Evolutionary conservation across 306 rosid species (phyloP).

Genomic region (Nissolia schottii): DNA sequence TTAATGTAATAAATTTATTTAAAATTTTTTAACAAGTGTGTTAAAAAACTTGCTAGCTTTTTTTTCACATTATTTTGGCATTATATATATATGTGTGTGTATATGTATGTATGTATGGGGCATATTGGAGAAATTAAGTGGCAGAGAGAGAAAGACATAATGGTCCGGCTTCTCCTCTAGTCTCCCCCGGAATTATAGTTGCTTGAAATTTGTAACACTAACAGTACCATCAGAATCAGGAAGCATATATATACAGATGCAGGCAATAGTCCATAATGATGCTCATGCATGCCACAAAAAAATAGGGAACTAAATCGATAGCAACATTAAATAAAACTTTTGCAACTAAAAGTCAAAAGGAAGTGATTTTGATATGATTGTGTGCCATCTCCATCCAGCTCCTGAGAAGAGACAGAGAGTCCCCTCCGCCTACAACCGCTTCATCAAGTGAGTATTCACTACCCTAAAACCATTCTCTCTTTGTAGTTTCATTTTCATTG

Average conservation of each 20-base stretch:
- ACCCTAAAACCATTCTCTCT: neutral
- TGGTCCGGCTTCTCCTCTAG: neutral
- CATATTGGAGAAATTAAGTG: neutral
- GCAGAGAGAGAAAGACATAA: constrained; percentile 1
- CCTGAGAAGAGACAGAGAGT: constrained; percentile 99
- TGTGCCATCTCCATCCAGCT: constrained; percentile 49
- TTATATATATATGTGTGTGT: too few relatives aligned
- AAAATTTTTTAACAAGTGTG: too few relatives aligned
- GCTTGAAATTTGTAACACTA: constrained; percentile 12
- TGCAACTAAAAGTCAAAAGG: constrained; percentile 22
- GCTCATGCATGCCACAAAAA: constrained; percentile 6
- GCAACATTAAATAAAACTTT: neutral
- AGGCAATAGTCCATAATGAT: constrained; percentile 17
- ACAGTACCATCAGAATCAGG: constrained; percentile 12
- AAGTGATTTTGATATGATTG: constrained; percentile 32
- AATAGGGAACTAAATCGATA: neutral
- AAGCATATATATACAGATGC: constrained; percentile 21
- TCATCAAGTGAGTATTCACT: constrained; percentile 74
- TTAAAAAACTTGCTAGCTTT: too few relatives aligned
- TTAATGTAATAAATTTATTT: too few relatives aligned
- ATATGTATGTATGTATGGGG: too few relatives aligned
- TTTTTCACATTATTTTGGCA: constrained; percentile 14
- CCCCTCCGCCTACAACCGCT: constrained; percentile 99
- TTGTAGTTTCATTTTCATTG: neutral
- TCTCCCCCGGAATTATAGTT: constrained; percentile 40